Evolutionary conservation across 2,329 filamentous ascomycete species (phyloP).

Genomic region (Graphilbum sp.): DNA sequence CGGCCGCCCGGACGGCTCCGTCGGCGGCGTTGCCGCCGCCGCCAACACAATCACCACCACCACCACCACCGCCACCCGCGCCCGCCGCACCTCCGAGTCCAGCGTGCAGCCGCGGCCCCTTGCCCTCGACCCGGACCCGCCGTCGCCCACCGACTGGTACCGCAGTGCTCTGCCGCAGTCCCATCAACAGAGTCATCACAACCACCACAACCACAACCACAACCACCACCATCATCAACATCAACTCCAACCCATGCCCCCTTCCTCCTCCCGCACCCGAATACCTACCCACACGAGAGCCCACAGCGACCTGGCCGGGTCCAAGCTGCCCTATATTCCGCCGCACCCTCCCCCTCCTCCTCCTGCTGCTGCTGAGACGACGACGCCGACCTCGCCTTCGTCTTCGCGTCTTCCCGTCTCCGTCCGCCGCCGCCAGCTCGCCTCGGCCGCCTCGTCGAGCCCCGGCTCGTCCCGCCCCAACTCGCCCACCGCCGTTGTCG

Average conservation of each 20-base stretch:
- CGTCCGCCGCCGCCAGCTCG: conserved; percentile 21
- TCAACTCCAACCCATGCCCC: background rate
- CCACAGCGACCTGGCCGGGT: conserved; percentile 40
- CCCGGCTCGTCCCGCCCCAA: conserved; percentile 37
- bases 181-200: too few species aligned
- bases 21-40: too few species aligned
- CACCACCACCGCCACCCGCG: conserved; percentile 18
- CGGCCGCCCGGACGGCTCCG: too few species aligned
- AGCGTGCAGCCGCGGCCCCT: conserved; percentile 36
- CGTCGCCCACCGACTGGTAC: conserved; percentile 54
- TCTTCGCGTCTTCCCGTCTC: conserved; percentile 22
- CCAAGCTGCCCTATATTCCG: too few species aligned
- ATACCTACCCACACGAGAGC: conserved; percentile 26
- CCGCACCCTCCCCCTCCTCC: background rate
- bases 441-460: conserved; percentile 23
- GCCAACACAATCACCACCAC: background rate
- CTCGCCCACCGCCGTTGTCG: conserved; percentile 29
- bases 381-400: conserved; percentile 14
- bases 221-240: background rate
- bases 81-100: conserved; percentile 56
- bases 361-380: background rate
- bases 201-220: background rate
- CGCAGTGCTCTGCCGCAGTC: conserved; percentile 14
- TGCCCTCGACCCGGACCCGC: conserved; percentile 32
- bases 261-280: background rate